phyloP scores from a whole-genome alignment of 2,329 filamentous ascomycete species.

The Byssothecium circinans region DNA sequence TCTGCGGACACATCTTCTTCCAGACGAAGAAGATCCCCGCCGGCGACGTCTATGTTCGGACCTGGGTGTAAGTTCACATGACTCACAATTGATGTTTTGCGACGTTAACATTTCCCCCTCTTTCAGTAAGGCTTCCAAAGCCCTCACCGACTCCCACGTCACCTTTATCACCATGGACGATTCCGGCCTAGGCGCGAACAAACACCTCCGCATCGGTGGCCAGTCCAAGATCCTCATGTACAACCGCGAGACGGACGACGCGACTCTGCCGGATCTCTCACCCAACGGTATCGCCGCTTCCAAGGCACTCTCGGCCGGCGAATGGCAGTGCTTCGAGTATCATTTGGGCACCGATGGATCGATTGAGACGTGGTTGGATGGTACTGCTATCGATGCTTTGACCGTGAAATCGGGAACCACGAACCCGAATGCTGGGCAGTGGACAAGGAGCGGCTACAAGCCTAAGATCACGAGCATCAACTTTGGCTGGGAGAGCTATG shows the following conservation, averaged over 20 bases:
- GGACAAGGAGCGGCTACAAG: conserved; percentile 54
- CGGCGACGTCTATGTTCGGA: conserved; percentile 61
- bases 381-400: conserved; percentile 54
- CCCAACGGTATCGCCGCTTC: conserved; percentile 62
- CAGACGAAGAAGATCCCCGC: conserved; percentile 58
- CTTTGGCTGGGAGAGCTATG: conserved; percentile 67
- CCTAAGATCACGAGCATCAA: conserved; percentile 60
- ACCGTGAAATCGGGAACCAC: conserved; percentile 51
- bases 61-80: conserved; percentile 54
- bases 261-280: conserved; percentile 63
- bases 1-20: conserved; percentile 59
- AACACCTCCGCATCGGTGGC: conserved; percentile 64
- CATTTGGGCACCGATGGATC: conserved; percentile 60
- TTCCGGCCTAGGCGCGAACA: conserved; percentile 56
- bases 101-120: conserved; percentile 16
- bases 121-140: conserved; percentile 57
- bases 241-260: conserved; percentile 65
- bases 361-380: conserved; percentile 64
- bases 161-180: conserved; percentile 67
- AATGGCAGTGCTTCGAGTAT: conserved; percentile 65
- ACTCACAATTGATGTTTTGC: conserved; percentile 4
- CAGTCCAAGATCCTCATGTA: conserved; percentile 65
- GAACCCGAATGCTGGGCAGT: conserved; percentile 57
- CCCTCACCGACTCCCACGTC: conserved; percentile 62
- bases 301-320: conserved; percentile 52